These are phyloP conservation scores for Zygosaccharomyces pseudobailii DNA, from an alignment of 1,139 yeast genomes.

Conservation along the genomic window DNA sequence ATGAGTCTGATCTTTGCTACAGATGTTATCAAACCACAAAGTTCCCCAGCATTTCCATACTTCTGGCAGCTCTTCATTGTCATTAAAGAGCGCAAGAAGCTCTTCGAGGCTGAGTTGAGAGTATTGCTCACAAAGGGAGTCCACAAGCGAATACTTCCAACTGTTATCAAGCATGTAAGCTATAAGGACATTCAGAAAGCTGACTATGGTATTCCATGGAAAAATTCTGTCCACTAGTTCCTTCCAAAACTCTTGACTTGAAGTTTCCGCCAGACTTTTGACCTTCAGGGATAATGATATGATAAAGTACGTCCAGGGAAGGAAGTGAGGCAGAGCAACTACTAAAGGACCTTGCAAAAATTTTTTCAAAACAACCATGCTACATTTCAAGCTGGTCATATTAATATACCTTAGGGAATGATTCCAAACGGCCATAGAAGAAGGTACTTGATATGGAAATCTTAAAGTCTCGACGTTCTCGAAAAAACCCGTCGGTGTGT, in stretches of 20 bases:
- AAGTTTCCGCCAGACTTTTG: conserved; percentile 30
- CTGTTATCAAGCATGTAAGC: conserved; percentile 27
- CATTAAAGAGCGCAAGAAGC: conserved; percentile 43
- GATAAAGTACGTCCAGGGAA: conserved; percentile 68
- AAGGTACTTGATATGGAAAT: conserved; percentile 24
- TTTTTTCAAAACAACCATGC: conserved; percentile 59
- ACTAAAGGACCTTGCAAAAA: conserved; percentile 67
- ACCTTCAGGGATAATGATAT: conserved; percentile 59
- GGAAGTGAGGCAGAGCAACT: conserved; percentile 63
- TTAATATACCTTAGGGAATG: conserved; percentile 51
- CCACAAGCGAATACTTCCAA: conserved; percentile 18
- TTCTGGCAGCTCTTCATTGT: conserved; percentile 62
- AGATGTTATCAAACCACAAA: conserved; percentile 58
- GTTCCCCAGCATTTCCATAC: conserved; percentile 87
- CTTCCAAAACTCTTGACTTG: conserved; percentile 41
- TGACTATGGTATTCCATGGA: conserved; percentile 64
- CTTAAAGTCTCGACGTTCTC: conserved; percentile 29
- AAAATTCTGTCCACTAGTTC: conserved; percentile 47
- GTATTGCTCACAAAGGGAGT: conserved; percentile 21
- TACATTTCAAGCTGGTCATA: conserved; percentile 59
- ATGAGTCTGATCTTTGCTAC: conserved; percentile 37
- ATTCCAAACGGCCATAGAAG: conserved; percentile 51
- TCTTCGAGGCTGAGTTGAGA: conserved; percentile 24
- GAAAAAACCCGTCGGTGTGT: conserved; percentile 38
- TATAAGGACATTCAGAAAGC: conserved; percentile 50